Evolutionary conservation across 2,329 filamentous ascomycete species (phyloP).

Genomic region (Neopestalotiopsis sp.): DNA sequence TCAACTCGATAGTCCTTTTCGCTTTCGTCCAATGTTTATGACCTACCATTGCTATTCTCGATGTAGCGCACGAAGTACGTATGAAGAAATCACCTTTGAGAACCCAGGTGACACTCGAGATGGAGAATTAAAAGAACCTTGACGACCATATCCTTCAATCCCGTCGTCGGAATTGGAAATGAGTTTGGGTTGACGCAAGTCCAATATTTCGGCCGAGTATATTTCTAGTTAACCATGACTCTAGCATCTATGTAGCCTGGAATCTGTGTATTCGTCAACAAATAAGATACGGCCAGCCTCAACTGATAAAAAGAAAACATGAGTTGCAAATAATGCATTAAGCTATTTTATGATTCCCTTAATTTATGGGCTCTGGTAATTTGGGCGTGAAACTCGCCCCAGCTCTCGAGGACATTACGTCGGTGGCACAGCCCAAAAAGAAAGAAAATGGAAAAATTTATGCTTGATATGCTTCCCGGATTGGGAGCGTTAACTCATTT

Average conservation of each 20-base stretch:
- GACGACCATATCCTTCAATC: background rate
- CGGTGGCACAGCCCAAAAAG: slow-evolving; percentile 5
- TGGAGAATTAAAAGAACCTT: background rate
- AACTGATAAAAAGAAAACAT: background rate
- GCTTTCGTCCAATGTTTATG: background rate
- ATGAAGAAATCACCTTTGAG: background rate
- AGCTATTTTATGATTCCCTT: background rate
- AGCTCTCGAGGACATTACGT: background rate
- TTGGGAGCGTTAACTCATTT: background rate
- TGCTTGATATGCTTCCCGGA: slow-evolving; percentile 11
- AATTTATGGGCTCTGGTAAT: background rate
- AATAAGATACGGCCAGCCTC: background rate
- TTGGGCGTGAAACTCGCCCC: background rate
- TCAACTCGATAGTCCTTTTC: background rate
- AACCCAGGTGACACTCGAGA: background rate
- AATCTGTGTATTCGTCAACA: background rate
- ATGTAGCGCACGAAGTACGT: background rate
- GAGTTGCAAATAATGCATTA: background rate
- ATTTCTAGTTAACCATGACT: background rate
- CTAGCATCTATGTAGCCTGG: background rate
- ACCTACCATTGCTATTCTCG: background rate
- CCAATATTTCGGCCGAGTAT: background rate
- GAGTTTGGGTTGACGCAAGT: background rate
- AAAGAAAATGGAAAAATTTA: background rate
- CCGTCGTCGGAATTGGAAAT: background rate